Conservation (phyloP, 2,329 filamentous ascomycete species). For the Scytalidium sp. region DNA sequence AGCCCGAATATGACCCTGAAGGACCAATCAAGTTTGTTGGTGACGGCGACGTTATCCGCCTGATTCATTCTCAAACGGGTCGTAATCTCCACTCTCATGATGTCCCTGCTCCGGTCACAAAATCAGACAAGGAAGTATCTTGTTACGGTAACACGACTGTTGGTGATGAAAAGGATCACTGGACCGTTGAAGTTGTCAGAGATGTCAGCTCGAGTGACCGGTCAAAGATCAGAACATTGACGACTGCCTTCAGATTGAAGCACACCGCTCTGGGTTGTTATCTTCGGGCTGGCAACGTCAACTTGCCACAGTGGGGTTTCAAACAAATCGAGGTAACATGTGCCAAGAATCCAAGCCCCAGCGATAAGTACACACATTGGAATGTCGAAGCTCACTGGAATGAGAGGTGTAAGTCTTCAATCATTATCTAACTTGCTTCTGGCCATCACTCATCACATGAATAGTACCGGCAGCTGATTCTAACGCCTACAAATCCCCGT, state of each 20-base stretch:
- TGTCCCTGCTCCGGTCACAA: slow-evolving; percentile 83
- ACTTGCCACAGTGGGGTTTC: slow-evolving; percentile 98
- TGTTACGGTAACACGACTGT: slow-evolving; percentile 94
- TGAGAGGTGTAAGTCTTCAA: slow-evolving; percentile 71
- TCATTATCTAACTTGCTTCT: neutral
- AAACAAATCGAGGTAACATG: slow-evolving; percentile 99
- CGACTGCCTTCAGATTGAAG: slow-evolving; percentile 85
- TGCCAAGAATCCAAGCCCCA: slow-evolving; percentile 86
- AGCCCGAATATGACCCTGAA: slow-evolving; percentile 69
- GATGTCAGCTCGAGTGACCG: slow-evolving; percentile 78
- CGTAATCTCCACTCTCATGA: slow-evolving; percentile 96
- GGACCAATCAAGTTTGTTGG: slow-evolving; percentile 71
- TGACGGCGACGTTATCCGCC: slow-evolving; percentile 74
- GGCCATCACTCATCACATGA: slow-evolving; percentile 28
- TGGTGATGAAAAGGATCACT: slow-evolving; percentile 97
- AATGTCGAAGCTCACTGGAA: slow-evolving; percentile 96
- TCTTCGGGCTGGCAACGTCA: slow-evolving; percentile 90
- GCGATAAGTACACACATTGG: slow-evolving; percentile 96
- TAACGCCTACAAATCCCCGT: slow-evolving; percentile 91
- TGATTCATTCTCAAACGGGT: slow-evolving; percentile 93
- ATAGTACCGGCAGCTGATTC: slow-evolving; percentile 84
- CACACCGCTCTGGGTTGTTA: slow-evolving; percentile 86
- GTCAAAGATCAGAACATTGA: slow-evolving; percentile 84
- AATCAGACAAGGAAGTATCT: slow-evolving; percentile 89
- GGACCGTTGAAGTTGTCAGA: slow-evolving; percentile 86